Evolutionary conservation across 2,329 filamentous ascomycete species (phyloP), one percentile per base, ranked within the genome.

Genomic region (Aspergillus candidus): DNA sequence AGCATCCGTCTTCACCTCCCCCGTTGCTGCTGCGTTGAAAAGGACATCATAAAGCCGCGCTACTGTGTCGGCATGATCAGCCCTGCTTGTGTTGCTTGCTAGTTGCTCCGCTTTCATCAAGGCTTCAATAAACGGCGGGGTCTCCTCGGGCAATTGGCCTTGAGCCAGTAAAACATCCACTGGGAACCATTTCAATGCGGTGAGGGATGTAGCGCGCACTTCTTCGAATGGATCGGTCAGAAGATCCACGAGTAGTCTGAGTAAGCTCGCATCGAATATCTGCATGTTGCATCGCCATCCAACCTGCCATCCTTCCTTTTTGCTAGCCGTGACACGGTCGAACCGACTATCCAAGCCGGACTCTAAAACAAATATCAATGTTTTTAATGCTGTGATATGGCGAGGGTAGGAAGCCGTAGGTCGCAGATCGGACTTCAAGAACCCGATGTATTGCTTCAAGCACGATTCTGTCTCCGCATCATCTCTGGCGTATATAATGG

Each of bases 151-250:
- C 8, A 62, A 52, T 2, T 53, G 52, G 12, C 44, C 38, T 27
- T 30, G 32, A 13, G 40, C 36, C n/a, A 61, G 38, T 6, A 68
- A 41, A 11, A 64, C 47, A 6, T 61, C 47, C 5, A 40, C 46
- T 12, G 68, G 67, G 34, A 67, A 70, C 17, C 65, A 32, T 14
- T 59, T 61, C 30, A 82, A 57, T 5, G 77, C 63, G 11, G 63
- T 60, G 11, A 75, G 64, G 6, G 79, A 68, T 1, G 66, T 68
- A 37, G 70, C 80, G 53, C 91, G 78, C 4, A 97, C 86, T 63
- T 98, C 93, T 45, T 97, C 93, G 58, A 94, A 98, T 0, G 91
- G 88, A 56, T 98, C 87, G 59, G 94, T 74, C 6, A 94, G 68
- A 15, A 95, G 77, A 62, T 95, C 88, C 11, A 90, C 70, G 6